These are phyloP conservation scores for Wickerhamomyces chambardii DNA, from an alignment of 805 yeast genomes.

Conservation along the genomic window DNA sequence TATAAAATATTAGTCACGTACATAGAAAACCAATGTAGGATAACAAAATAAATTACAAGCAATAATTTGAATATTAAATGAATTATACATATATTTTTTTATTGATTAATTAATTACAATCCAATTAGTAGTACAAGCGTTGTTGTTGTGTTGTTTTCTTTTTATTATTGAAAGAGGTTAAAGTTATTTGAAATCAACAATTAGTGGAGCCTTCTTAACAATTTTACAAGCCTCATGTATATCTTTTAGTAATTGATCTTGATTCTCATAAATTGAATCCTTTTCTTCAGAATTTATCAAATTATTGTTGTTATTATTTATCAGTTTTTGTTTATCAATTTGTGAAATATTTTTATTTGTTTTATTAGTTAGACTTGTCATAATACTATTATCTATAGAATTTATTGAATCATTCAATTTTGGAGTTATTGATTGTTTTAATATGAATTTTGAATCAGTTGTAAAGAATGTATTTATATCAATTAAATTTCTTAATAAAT, in stretches of 20 bases:
- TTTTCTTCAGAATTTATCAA: slow-evolving; percentile 7
- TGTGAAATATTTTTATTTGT: neutral
- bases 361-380: neutral
- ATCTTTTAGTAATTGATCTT: slow-evolving; percentile 5
- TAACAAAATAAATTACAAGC: too few relatives aligned
- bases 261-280: slow-evolving; percentile 4
- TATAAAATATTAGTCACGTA: too few relatives aligned
- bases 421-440: neutral
- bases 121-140: too few relatives aligned
- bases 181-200: slow-evolving; percentile 6
- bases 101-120: too few relatives aligned
- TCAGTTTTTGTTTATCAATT: neutral
- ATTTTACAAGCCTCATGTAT: slow-evolving; percentile 8
- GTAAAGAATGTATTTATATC: slow-evolving; percentile 15
- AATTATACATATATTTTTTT: too few relatives aligned
- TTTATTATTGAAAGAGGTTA: too few relatives aligned
- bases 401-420: neutral
- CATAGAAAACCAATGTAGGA: too few relatives aligned
- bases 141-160: too few relatives aligned
- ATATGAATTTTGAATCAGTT: neutral
- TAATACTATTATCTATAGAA: too few relatives aligned
- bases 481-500: slow-evolving; percentile 5
- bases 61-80: too few relatives aligned
- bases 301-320: neutral
- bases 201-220: slow-evolving; percentile 10